phyloP scores from a whole-genome alignment of 805 yeast species.

The Saturnispora ahearnii region DNA sequence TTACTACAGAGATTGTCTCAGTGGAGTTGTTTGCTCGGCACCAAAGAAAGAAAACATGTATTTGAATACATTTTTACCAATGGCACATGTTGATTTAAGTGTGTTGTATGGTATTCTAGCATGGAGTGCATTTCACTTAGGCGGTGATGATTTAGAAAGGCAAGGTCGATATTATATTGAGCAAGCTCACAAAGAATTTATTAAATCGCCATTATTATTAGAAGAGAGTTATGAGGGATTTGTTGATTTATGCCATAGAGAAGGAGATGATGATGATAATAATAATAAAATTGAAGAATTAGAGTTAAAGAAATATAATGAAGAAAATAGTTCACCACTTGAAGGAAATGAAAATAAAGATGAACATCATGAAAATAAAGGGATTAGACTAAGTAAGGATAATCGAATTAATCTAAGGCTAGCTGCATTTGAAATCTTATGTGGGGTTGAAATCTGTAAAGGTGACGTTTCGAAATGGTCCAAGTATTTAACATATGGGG shows the following conservation, averaged over 20 bases:
- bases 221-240: constrained; percentile 12
- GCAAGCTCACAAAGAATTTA: constrained; percentile 37
- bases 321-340: background rate
- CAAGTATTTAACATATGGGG: constrained; percentile 54
- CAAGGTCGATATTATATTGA: constrained; percentile 43
- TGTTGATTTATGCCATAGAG: background rate
- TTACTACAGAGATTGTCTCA: constrained; percentile 39
- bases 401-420: constrained; percentile 36
- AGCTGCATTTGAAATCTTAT: constrained; percentile 58
- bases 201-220: constrained; percentile 23
- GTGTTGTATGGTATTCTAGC: constrained; percentile 44
- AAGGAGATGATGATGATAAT: constrained; percentile 6
- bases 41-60: constrained; percentile 43
- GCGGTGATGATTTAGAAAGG: constrained; percentile 32
- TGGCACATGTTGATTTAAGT: constrained; percentile 44
- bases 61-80: constrained; percentile 43
- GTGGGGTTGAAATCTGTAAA: constrained; percentile 75
- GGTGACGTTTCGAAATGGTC: constrained; percentile 79
- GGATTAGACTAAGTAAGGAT: constrained; percentile 20
- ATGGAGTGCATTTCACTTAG: constrained; percentile 48
- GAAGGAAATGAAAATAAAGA: constrained; percentile 20
- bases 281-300: constrained; percentile 16
- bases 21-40: constrained; percentile 37
- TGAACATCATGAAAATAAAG: constrained; percentile 18
- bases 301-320: background rate